phyloP scores from a whole-genome alignment of 2,329 filamentous ascomycete genomes.

The Exophiala aquamarina region DNA sequence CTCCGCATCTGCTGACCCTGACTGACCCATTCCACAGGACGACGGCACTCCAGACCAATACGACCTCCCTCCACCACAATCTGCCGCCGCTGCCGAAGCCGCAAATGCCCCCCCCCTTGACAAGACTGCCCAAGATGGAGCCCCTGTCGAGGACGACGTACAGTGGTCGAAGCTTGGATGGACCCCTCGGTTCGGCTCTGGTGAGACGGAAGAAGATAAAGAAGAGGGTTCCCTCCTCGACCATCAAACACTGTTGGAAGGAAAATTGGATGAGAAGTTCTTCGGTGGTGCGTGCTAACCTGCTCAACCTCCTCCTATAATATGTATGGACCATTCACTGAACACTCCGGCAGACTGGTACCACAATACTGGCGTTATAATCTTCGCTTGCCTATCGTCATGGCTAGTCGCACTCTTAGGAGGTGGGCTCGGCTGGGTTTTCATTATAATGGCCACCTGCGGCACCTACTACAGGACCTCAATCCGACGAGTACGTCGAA shows the following conservation, averaged over 20 bases:
- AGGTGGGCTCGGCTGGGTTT: conserved; percentile 88
- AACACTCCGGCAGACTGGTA: conserved; percentile 74
- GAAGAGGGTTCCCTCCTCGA: conserved; percentile 69
- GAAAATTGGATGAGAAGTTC: conserved; percentile 80
- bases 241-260: conserved; percentile 84
- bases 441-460: conserved; percentile 88
- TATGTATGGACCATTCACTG: conserved; percentile 9
- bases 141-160: conserved; percentile 51
- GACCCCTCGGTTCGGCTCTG: conserved; percentile 75
- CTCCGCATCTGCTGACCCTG: conserved; percentile 7
- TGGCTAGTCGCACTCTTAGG: conserved; percentile 89
- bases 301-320: not conserved
- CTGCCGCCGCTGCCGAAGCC: conserved; percentile 63
- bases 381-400: conserved; percentile 85
- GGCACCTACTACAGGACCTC: conserved; percentile 97
- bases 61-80: conserved; percentile 74
- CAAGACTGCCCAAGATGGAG: conserved; percentile 49
- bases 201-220: conserved; percentile 47
- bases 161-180: conserved; percentile 72
- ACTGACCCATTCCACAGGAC: conserved; percentile 46
- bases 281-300: conserved; percentile 67
- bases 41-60: conserved; percentile 68
- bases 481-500: conserved; percentile 85
- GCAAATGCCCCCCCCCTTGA: conserved; percentile 46
- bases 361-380: conserved; percentile 90